phyloP scores from a whole-genome alignment of 805 yeast genomes.

The Pichia membranifaciens region DNA sequence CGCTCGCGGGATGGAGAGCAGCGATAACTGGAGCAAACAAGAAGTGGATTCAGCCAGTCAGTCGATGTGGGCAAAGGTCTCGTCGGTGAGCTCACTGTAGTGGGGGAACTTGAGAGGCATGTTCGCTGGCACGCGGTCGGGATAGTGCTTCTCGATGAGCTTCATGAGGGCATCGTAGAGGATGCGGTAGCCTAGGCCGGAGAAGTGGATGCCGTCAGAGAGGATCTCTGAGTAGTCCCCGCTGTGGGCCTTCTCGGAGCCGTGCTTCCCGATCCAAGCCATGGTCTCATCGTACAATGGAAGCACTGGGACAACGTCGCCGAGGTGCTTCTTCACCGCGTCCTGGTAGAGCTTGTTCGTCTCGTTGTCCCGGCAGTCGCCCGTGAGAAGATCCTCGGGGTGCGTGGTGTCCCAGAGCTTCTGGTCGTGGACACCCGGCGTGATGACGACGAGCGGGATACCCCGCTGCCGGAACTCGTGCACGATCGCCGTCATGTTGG shows the following conservation, averaged over 20 bases:
- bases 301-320: slow-evolving; percentile 32
- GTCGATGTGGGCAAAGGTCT: slow-evolving; percentile 4
- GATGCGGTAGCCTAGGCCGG: slow-evolving; percentile 34
- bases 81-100: slow-evolving; percentile 14
- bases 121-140: slow-evolving; percentile 22
- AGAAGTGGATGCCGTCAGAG: slow-evolving; percentile 43
- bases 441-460: slow-evolving; percentile 51
- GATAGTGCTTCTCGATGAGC: slow-evolving; percentile 31
- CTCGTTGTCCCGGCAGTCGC: slow-evolving; percentile 42
- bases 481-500: slow-evolving; percentile 43
- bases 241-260: slow-evolving; percentile 1
- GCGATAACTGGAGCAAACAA: too few relatives aligned
- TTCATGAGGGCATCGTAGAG: slow-evolving; percentile 30
- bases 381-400: slow-evolving; percentile 33
- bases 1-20: too few relatives aligned
- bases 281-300: slow-evolving; percentile 19
- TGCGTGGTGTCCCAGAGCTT: slow-evolving; percentile 33
- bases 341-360: slow-evolving; percentile 45
- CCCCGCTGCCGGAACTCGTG: slow-evolving; percentile 34
- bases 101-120: slow-evolving; percentile 20
- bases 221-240: slow-evolving; percentile 21
- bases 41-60: background rate
- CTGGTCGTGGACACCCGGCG: slow-evolving; percentile 56
- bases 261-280: slow-evolving; percentile 2
- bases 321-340: slow-evolving; percentile 42